These are phyloP conservation scores for Penicillium bialowiezense DNA, from an alignment of 495 filamentous ascomycete genomes.

Conservation along the genomic window DNA sequence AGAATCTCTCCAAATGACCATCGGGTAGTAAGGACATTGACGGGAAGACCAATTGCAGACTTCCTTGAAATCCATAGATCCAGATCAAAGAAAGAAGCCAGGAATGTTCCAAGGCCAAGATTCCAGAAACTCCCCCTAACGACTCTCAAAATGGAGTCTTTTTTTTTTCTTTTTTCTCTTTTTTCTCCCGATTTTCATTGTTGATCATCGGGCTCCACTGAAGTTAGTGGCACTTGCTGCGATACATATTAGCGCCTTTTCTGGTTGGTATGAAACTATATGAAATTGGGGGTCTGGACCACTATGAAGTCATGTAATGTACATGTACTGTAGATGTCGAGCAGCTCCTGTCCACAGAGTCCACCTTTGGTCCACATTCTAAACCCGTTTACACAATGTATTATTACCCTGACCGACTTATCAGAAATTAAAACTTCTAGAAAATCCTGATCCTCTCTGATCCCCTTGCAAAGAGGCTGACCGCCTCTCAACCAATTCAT, in stretches of 20 bases:
- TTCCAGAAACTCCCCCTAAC: background rate
- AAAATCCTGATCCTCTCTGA: too few species aligned
- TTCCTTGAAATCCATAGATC: background rate
- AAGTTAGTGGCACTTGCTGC: background rate
- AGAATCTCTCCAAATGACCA: background rate
- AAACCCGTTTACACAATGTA: background rate
- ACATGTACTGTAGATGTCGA: too few species aligned
- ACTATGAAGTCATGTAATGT: background rate
- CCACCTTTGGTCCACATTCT: too few species aligned
- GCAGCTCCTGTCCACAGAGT: too few species aligned
- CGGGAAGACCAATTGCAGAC: background rate
- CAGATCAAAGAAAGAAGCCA: background rate
- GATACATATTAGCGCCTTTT: conserved; percentile 2
- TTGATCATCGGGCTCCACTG: conserved; percentile 1
- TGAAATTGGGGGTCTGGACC: conserved; percentile 2
- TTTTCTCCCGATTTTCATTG: too few species aligned
- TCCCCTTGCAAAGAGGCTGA: conserved; percentile 1
- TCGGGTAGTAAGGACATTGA: background rate
- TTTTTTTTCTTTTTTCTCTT: too few species aligned
- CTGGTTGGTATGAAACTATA: background rate
- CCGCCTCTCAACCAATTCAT: conserved; percentile 23
- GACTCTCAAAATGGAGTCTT: background rate
- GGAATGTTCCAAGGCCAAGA: background rate
- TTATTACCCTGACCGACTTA: conserved; percentile 11
- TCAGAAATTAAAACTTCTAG: background rate